Base-by-base conservation (phyloP, 331 rosid species). In the Malus hybrid region DNA sequence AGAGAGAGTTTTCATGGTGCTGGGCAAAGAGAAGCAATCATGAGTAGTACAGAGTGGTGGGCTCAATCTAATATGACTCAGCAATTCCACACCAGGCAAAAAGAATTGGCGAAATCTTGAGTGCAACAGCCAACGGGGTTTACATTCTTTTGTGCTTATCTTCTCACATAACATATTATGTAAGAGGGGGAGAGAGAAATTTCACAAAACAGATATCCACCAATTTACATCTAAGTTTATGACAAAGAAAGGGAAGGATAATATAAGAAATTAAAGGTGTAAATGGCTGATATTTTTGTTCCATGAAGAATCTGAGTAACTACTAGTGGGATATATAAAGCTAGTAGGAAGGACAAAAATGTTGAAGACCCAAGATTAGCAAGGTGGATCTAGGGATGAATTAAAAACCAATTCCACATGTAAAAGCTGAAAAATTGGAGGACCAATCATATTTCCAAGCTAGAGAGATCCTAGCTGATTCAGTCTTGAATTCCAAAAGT, bases 321-420 rank as follows among this genome's bases (percentile, higher is more conserved):
- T 15, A 55, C 48, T 28, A 62, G 74, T 65, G 75, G 69, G 71
- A 32, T 24, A 70, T 31, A 75, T 9, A 39, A 70, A 73, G 78
- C 57, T 46, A 75, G 70, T 15, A 70, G 85, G 76, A 64, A 75
- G 79, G 91, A 86, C 87, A 88, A 84, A n/a, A 76, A 65, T 77
- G 83, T 80, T 54, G 50, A 71, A 80, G 74, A 79, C 84, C 86
- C 86, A 70, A 73, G 76, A 70, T 77, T 80, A 78, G 84, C 73
- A 88, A 83, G 69, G 86, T 86, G 85, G 85, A 75, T 70, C 74
- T 77, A 72, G 67, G 55, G 78, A 71, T 77, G 73, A 67, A 79
- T 71, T 76, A 61, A 24, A 52, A 6, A 67, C 50, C 54, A 69
- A 31, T 61, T 39, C 75, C 67, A 34, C 20, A 24, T 74, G 73